These are phyloP conservation scores for Cryptosporidium ryanae DNA, from an alignment of 169 alveolate species.

Conservation along the genomic window DNA sequence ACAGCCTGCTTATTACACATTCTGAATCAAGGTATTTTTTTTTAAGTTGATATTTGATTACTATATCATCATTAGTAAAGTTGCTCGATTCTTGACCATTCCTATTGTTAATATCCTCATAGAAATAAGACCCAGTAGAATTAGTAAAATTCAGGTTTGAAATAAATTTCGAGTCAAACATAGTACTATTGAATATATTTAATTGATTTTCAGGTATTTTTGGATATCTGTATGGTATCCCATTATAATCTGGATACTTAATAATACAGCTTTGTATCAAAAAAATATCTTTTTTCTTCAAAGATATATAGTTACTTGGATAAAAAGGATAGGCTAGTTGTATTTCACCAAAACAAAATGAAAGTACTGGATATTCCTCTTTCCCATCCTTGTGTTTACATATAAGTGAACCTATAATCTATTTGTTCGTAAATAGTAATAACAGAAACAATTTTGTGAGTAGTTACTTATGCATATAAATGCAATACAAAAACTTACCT, in stretches of 20 bases:
- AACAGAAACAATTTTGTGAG: background rate
- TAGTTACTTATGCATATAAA: background rate
- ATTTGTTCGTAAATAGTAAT: background rate
- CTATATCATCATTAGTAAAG: background rate
- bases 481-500: constrained; percentile 16
- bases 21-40: background rate
- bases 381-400: constrained; percentile 7
- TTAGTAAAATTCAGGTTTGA: too few species aligned
- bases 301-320: constrained; percentile 23
- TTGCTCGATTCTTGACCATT: background rate
- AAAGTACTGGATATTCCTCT: constrained; percentile 1
- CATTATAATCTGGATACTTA: constrained; percentile 37
- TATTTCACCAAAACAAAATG: constrained; percentile 54
- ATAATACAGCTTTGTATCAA: constrained; percentile 27
- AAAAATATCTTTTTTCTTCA: constrained; percentile 48
- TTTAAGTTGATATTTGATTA: background rate
- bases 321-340: constrained; percentile 51
- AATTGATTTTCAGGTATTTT: constrained; percentile 21
- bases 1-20: constrained; percentile 32
- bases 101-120: too few species aligned
- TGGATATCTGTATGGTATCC: constrained; percentile 45
- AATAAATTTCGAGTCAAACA: constrained; percentile 10
- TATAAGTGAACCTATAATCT: constrained; percentile 25
- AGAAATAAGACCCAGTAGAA: too few species aligned
- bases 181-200: constrained; percentile 6